Base-by-base conservation (phyloP, 495 filamentous ascomycete species). In the Trichoderma parareesei region DNA sequence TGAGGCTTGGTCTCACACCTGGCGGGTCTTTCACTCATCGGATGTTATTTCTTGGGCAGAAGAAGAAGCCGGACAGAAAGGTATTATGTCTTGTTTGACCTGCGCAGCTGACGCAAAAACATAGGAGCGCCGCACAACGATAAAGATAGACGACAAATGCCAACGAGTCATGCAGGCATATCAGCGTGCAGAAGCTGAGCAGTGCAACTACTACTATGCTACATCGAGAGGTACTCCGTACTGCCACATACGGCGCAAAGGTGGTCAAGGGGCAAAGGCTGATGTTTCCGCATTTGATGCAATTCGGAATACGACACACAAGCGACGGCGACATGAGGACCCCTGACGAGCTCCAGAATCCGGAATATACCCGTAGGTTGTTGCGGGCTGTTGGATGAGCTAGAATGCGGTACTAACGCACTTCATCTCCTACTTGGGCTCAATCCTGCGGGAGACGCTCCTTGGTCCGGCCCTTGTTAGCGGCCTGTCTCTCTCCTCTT, bases 241-340 rank as follows among this genome's bases (percentile, higher is more conserved):
- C 20, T 11, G 48, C 48, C 18, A 46, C 43, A 46, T 16, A 46
- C 27, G 27, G 27, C 27, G 27, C 46, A 38, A 37, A 27, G 53
- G 53, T 3, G 53, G 27, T 27, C 10, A 49, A 13, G 27, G 16
- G 53, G 18, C 27, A 27, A 27, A 27, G 27, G 27, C 27, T 27
- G 27, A 27, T 27, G 48, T 33, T 37, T 37, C 14, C 14, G 53
- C 53, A 37, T 33, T 11, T 11, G 20, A 57, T 11, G 8, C 53
- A 57, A 37, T 16, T 37, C 27, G 27, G 27, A 57, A 57, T 14
- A 37, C 53, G 20, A 37, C 53, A 37, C 20, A 57, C 53, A 57
- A 57, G 53, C 53, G 53, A 57, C 53, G 53, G 53, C 33, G 9
- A 57, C 53, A 57, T 33, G 53, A 57, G 53, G 14, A 57, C 53